These are phyloP conservation scores for Cyberlindnera mycetangii DNA, from an alignment of 805 yeast species.

Conservation along the genomic window DNA sequence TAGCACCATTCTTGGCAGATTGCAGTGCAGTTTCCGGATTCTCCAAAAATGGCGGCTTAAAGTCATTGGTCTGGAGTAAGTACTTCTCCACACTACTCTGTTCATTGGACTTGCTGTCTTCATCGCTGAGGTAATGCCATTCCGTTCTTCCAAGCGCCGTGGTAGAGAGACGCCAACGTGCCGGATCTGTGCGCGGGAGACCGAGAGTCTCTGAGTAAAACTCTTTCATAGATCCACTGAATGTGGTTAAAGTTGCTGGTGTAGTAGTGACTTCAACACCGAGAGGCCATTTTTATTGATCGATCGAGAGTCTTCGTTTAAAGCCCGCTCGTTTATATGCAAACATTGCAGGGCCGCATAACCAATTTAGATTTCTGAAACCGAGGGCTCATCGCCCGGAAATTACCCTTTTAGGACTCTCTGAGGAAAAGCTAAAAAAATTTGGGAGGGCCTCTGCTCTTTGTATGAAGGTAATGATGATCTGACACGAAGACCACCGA, in stretches of 20 bases:
- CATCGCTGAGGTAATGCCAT: conserved; percentile 63
- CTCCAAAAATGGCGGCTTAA: conserved; percentile 36
- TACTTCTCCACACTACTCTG: conserved; percentile 60
- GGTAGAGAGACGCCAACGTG: conserved; percentile 70
- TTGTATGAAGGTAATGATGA: neutral
- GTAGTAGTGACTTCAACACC: neutral
- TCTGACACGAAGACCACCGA: neutral
- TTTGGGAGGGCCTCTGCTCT: conserved; percentile 1
- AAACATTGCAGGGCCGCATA: neutral
- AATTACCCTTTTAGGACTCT: conserved; percentile 7
- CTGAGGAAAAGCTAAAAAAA: conserved; percentile 5
- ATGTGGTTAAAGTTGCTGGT: neutral
- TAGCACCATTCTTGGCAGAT: conserved; percentile 72
- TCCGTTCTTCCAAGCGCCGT: conserved; percentile 72
- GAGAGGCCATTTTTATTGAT: neutral
- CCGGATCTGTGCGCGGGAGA: conserved; percentile 62
- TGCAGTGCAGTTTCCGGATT: conserved; percentile 44
- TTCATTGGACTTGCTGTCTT: conserved; percentile 30
- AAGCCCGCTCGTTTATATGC: neutral
- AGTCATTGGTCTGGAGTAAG: conserved; percentile 40
- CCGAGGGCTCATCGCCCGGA: conserved; percentile 19
- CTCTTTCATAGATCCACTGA: neutral
- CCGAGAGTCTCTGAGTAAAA: conserved; percentile 70
- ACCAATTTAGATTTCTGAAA: neutral
- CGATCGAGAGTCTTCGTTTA: neutral